Base-by-base conservation (phyloP, 2,329 filamentous ascomycete genomes). In the Chaetoscypha palmicola region DNA sequence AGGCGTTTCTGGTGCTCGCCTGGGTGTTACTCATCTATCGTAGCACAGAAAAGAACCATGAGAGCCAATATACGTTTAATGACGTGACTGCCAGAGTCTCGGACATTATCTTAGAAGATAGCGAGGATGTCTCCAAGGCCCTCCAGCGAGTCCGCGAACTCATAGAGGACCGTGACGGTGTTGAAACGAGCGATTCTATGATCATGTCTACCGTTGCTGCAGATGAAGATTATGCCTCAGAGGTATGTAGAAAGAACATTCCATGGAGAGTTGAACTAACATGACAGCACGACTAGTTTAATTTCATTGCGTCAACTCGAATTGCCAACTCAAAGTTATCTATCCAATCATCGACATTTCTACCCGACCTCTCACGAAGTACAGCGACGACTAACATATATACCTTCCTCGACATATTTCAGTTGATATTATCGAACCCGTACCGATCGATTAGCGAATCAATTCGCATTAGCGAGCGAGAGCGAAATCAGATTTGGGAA, bases 401-500 rank as follows among this genome's bases (percentile, higher is more conserved):
- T 31, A 64, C 63, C 19, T 60, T 74, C 23, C 58, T 62, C 38
- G 65, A 73, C 37, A 66, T 60, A 1, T 47, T 73, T 40, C 53
- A 57, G 36, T 41, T 61, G 12, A 66, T 62, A 45, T 46, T 67
- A 17, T 50, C 57, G 9, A 58, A 56, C 24, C 59, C 58, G 1
- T 43, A 54, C 1, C 42, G 47, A 4, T 46, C 63, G 3, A 54
- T 71, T 12, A 49, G 63, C 45, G 49, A 61, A 12, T 59, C 53
- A 32, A 50, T 69, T 28, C 51, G 53, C 1, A 64, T 64, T 8
- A 58, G 54, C 46, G 5, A 52, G 59, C 58, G 57, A n/a, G 70
- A 73, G 43, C 52, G 71, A 3, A 53, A 65, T 12, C 58, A 68
- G 17, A 64, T 74, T 33, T 74, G 72, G 71, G 55, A 56, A 3